phyloP scores from a whole-genome alignment of 1,284 basidiomycete species.

The Cystobasidium sp. region DNA sequence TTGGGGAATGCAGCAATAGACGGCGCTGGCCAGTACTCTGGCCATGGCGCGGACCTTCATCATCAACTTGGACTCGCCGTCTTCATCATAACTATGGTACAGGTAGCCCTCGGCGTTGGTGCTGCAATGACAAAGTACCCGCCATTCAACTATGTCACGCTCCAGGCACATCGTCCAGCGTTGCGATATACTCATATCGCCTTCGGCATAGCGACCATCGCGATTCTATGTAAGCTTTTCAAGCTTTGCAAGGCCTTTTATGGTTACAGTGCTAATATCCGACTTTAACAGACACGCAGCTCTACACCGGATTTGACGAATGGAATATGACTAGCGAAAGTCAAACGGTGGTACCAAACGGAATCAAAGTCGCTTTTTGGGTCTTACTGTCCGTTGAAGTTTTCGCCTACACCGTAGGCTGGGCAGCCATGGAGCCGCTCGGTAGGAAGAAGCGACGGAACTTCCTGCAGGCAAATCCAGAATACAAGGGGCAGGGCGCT shows the following conservation, averaged over 20 bases:
- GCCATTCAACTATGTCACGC: conserved; percentile 22
- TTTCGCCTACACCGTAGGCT: conserved; percentile 27
- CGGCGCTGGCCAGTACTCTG: neutral
- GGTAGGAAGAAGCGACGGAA: conserved; percentile 11
- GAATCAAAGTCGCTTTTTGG: conserved; percentile 37
- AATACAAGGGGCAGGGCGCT: neutral
- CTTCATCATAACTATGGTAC: conserved; percentile 32
- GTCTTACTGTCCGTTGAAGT: conserved; percentile 31
- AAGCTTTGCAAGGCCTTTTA: too few relatives aligned
- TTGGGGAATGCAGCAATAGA: conserved; percentile 27
- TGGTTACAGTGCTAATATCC: neutral
- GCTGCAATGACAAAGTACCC: conserved; percentile 19
- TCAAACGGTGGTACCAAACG: conserved; percentile 24
- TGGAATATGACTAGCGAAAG: conserved; percentile 33
- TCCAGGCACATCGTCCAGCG: conserved; percentile 7
- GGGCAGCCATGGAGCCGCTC: conserved; percentile 33
- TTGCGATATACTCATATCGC: conserved; percentile 38
- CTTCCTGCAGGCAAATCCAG: neutral
- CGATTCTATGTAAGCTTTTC: conserved; percentile 19
- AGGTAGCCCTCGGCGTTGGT: conserved; percentile 20
- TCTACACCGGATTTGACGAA: conserved; percentile 38
- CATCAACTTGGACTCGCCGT: conserved; percentile 32
- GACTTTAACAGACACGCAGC: conserved; percentile 17
- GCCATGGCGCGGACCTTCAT: conserved; percentile 12
- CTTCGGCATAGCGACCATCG: conserved; percentile 33